Conservation (phyloP, 805 yeast genomes). For the Ogataea neopini region DNA sequence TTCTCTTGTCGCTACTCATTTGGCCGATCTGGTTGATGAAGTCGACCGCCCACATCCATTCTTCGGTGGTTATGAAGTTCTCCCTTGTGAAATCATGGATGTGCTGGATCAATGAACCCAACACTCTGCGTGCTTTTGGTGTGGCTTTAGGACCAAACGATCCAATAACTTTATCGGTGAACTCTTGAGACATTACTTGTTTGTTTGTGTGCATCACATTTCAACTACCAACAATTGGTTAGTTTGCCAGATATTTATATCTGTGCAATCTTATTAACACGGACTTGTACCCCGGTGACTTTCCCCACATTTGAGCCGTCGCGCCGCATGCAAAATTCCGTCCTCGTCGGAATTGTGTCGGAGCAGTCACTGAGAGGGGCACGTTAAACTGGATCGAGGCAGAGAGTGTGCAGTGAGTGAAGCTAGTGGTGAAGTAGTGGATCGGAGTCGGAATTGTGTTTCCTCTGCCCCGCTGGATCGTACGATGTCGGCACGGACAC, state of each 20-base stretch:
- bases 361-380: no score
- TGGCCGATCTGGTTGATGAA: constrained; percentile 37
- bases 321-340: background rate
- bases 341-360: background rate
- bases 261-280: background rate
- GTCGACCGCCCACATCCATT: constrained; percentile 37
- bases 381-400: no score
- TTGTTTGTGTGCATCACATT: background rate
- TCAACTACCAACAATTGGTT: background rate
- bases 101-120: constrained; percentile 35
- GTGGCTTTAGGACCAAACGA: constrained; percentile 34
- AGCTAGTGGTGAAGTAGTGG: no score
- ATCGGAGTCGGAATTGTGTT: background rate
- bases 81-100: constrained; percentile 40
- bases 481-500: background rate
- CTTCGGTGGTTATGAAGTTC: constrained; percentile 36
- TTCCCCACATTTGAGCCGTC: constrained; percentile 7
- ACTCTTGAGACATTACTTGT: constrained; percentile 31
- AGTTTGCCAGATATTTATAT: no score
- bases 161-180: constrained; percentile 29
- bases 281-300: constrained; percentile 3
- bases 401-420: no score
- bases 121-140: constrained; percentile 27
- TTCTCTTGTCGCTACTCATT: constrained; percentile 33
- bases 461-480: no score